Evolutionary conservation across 352 stramenopile species (phyloP).

Genomic region (Pythium dissotocum): DNA sequence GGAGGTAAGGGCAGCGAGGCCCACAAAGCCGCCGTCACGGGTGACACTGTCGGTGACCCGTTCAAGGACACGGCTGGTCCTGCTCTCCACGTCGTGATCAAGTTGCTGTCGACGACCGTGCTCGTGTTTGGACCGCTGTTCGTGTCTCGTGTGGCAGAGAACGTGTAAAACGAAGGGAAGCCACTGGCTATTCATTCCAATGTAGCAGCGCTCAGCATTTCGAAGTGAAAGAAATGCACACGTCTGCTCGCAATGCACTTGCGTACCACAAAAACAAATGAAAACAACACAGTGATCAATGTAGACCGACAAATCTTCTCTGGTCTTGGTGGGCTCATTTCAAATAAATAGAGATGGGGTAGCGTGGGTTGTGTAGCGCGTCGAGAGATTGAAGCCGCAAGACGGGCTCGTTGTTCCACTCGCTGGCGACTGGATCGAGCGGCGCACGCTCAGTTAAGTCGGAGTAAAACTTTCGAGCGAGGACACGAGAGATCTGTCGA

Average conservation of each 20-base stretch:
- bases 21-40: constrained; percentile 97
- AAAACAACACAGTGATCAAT: constrained; percentile 1
- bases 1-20: constrained; percentile 95
- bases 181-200: background rate
- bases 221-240: constrained; percentile 6
- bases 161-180: background rate
- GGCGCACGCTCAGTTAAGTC: constrained; percentile 34
- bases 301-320: background rate
- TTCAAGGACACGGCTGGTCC: constrained; percentile 98
- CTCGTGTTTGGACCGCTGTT: constrained; percentile 93
- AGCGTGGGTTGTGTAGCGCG: constrained; percentile 44
- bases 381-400: constrained; percentile 39
- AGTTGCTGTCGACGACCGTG: constrained; percentile 94
- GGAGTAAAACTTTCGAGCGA: constrained; percentile 34
- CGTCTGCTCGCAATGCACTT: background rate
- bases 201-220: background rate
- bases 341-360: constrained; percentile 51
- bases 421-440: constrained; percentile 11
- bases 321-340: constrained; percentile 13
- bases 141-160: constrained; percentile 62
- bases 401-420: constrained; percentile 48
- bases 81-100: constrained; percentile 98
- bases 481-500: constrained; percentile 30
- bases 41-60: constrained; percentile 97
- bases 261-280: background rate